phyloP scores from a whole-genome alignment of 2,329 filamentous ascomycete genomes.

The Penicillium decumbens region DNA sequence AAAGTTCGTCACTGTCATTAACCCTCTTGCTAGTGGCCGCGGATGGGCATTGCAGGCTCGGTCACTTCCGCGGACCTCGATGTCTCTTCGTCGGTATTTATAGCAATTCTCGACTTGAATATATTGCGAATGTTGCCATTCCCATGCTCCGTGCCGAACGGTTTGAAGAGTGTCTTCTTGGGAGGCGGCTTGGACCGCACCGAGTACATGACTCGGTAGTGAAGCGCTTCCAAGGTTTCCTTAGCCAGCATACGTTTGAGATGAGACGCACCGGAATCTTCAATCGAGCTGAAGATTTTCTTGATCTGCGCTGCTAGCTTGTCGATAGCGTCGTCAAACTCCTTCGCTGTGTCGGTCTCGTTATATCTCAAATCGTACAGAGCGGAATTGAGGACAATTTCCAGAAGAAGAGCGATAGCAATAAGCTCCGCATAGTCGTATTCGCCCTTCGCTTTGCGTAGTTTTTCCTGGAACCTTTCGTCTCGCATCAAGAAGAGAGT shows the following conservation, averaged over 20 bases:
- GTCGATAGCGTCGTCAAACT: slow-evolving; percentile 70
- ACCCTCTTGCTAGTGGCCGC: slow-evolving; percentile 3
- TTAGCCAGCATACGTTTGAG: slow-evolving; percentile 73
- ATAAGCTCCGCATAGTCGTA: slow-evolving; percentile 64
- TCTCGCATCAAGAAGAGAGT: slow-evolving; percentile 26
- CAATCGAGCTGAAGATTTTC: slow-evolving; percentile 56
- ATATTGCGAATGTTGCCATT: slow-evolving; percentile 11
- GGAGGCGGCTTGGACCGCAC: slow-evolving; percentile 61
- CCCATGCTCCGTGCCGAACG: slow-evolving; percentile 11
- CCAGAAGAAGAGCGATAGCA: slow-evolving; percentile 63
- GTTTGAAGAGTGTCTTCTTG: slow-evolving; percentile 45
- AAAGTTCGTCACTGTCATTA: slow-evolving; percentile 12
- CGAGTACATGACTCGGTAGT: slow-evolving; percentile 65
- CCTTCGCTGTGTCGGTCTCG: slow-evolving; percentile 36
- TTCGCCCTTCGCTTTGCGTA: slow-evolving; percentile 24
- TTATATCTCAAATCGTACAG: slow-evolving; percentile 31
- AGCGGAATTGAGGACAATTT: slow-evolving; percentile 69
- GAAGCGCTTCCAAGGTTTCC: slow-evolving; percentile 67
- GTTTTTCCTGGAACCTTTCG: slow-evolving; percentile 31
- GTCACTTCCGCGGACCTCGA: background rate
- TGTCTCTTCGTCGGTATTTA: background rate
- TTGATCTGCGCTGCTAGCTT: slow-evolving; percentile 58
- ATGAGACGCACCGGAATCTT: slow-evolving; percentile 68
- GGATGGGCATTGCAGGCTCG: slow-evolving; percentile 7
- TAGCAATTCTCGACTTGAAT: slow-evolving; percentile 6